A percentile compares a stretch with the other conserved stretches of the same genome.
These are phyloP conservation scores for Mycosphaerella sp. DNA, from an alignment of 2,329 filamentous ascomycete species.

Conservation along the genomic window DNA sequence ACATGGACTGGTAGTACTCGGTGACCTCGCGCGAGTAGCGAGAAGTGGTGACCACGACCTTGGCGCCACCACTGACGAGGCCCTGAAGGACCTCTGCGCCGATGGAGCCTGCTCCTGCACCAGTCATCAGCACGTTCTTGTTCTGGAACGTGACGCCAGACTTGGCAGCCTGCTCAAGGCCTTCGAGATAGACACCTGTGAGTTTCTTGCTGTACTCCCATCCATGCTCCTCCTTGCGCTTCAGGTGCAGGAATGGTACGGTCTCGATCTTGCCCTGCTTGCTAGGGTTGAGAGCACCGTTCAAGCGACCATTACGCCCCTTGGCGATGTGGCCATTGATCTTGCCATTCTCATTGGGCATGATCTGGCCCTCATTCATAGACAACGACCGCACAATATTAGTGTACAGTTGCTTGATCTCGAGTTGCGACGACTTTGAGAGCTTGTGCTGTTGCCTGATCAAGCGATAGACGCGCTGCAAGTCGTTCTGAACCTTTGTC, in stretches of 20 bases:
- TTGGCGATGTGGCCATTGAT: conserved; percentile 53
- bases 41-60: conserved; percentile 93
- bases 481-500: conserved; percentile 94
- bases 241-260: conserved; percentile 94
- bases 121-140: conserved; percentile 97
- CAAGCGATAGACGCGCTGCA: conserved; percentile 93
- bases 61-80: conserved; percentile 90
- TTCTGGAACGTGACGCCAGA: conserved; percentile 84
- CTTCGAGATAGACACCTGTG: conserved; percentile 86
- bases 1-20: conserved; percentile 99
- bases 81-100: conserved; percentile 95
- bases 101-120: conserved; percentile 94
- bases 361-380: conserved; percentile 98
- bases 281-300: conserved; percentile 39
- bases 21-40: conserved; percentile 96
- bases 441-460: conserved; percentile 98
- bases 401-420: conserved; percentile 92
- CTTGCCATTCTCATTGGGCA: conserved; percentile 78
- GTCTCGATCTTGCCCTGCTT: conserved; percentile 91
- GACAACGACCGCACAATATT: conserved; percentile 89
- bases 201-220: conserved; percentile 99
- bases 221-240: conserved; percentile 85
- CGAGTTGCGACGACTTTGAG: conserved; percentile 89
- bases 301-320: conserved; percentile 45
- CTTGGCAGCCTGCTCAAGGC: conserved; percentile 80